Percentiles rank a stretch among this genome's conserved stretches.
Evolutionary conservation across 2,329 filamentous ascomycete genomes (phyloP).

Genomic region (Paraphaeosphaeria minitans): DNA sequence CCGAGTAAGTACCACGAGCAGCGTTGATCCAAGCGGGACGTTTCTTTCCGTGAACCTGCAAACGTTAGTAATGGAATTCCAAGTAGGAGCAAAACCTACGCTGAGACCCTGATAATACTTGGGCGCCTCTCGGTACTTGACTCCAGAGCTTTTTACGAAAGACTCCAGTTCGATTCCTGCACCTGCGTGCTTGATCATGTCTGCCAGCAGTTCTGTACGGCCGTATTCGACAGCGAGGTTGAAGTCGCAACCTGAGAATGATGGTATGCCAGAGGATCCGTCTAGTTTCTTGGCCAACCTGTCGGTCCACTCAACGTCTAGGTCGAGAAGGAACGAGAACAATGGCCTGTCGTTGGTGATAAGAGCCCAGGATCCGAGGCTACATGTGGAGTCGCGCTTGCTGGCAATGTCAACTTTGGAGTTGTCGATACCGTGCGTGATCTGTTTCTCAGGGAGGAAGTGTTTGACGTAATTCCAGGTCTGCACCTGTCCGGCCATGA

Average conservation of each 20-base stretch:
- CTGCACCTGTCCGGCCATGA: constrained; percentile 52
- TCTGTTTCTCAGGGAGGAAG: constrained; percentile 11
- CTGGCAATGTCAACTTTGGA: constrained; percentile 1
- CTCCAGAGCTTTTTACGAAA: constrained; percentile 68
- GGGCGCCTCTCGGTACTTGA: constrained; percentile 67
- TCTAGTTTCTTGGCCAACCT: constrained; percentile 11
- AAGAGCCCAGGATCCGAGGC: constrained; percentile 55
- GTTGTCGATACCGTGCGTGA: constrained; percentile 15
- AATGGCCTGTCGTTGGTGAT: constrained; percentile 58
- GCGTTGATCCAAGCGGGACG: constrained; percentile 74
- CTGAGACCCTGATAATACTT: constrained; percentile 77
- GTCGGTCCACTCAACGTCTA: constrained; percentile 54
- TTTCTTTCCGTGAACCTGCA: constrained; percentile 70
- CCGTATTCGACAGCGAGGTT: constrained; percentile 52
- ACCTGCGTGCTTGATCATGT: constrained; percentile 69
- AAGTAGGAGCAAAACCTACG: constrained; percentile 31
- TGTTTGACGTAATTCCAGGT: constrained; percentile 6
- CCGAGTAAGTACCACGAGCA: constrained; percentile 51
- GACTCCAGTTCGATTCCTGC: constrained; percentile 71
- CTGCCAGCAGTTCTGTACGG: constrained; percentile 62
- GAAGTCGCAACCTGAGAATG: constrained; percentile 34
- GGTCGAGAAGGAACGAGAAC: constrained; percentile 63
- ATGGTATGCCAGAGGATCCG: constrained; percentile 12
- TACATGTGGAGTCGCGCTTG: not conserved
- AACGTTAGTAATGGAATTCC: not conserved